Evolutionary conservation across 2,329 filamentous ascomycete species (phyloP).

Genomic region (Neofusicoccum cordaticola): DNA sequence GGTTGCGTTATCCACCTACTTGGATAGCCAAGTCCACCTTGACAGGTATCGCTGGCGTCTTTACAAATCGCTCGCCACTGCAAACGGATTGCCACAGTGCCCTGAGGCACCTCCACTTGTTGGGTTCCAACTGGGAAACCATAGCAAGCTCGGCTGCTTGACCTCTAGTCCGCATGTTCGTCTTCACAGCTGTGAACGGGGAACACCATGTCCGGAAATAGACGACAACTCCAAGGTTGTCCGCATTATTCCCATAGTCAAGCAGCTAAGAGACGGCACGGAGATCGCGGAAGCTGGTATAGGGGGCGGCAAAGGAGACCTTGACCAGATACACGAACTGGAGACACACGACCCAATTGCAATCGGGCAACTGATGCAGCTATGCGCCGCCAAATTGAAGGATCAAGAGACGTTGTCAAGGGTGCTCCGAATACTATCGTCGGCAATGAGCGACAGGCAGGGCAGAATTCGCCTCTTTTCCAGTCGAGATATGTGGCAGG

Average conservation of each 20-base stretch:
- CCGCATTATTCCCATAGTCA: constrained; percentile 75
- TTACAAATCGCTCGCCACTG: constrained; percentile 58
- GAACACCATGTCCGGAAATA: constrained; percentile 57
- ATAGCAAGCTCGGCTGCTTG: constrained; percentile 66
- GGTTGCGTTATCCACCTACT: constrained; percentile 70
- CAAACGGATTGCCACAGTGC: constrained; percentile 42
- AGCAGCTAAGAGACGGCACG: constrained; percentile 56
- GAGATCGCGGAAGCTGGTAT: constrained; percentile 72
- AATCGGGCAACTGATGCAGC: constrained; percentile 52
- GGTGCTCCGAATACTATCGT: constrained; percentile 36
- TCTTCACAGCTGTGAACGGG: constrained; percentile 84
- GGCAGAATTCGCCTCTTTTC: constrained; percentile 27
- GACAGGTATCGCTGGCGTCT: constrained; percentile 75
- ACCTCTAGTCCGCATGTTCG: constrained; percentile 61
- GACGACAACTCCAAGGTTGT: constrained; percentile 55
- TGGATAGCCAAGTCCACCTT: constrained; percentile 73
- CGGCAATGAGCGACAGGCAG: constrained; percentile 21
- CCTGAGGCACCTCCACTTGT: constrained; percentile 66
- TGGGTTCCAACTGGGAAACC: constrained; percentile 74
- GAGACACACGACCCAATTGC: constrained; percentile 49
- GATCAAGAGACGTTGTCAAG: constrained; percentile 33
- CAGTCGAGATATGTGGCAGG: constrained; percentile 26
- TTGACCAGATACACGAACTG: constrained; percentile 66
- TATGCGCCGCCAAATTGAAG: constrained; percentile 46
- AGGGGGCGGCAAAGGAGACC: constrained; percentile 75